Conservation (phyloP, 148 eudicot genomes). For the Arbutus unedo region DNA sequence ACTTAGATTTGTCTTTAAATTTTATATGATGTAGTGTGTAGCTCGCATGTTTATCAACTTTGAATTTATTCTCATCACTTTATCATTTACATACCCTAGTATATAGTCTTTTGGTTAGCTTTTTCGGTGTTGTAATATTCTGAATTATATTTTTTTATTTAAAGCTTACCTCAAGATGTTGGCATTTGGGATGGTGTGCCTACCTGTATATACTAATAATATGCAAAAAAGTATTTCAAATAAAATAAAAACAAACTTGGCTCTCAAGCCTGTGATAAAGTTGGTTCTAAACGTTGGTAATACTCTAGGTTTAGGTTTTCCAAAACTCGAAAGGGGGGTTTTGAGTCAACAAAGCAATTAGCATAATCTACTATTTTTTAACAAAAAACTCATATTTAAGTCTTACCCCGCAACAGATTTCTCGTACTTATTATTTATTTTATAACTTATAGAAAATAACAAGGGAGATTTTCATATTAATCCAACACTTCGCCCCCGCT, state of each 20-base stretch:
- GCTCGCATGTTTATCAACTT: constrained; percentile 1
- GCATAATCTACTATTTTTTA: too few relatives aligned
- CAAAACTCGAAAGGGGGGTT: too few relatives aligned
- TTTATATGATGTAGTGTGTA: not conserved
- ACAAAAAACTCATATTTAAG: too few relatives aligned
- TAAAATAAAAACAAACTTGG: too few relatives aligned
- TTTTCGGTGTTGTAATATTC: not conserved
- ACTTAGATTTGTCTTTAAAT: not conserved
- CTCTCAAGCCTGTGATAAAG: too few relatives aligned
- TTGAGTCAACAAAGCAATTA: too few relatives aligned
- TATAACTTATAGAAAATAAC: too few relatives aligned
- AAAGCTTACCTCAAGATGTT: not conserved
- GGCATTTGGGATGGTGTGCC: not conserved
- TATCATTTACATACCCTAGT: not conserved
- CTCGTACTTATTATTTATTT: too few relatives aligned
- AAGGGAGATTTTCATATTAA: not conserved
- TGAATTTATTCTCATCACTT: not conserved
- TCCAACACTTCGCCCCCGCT: not conserved
- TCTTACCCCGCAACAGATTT: not conserved
- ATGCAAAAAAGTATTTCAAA: too few relatives aligned
- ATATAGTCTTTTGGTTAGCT: not conserved
- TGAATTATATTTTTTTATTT: not conserved
- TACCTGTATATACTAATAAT: not conserved
- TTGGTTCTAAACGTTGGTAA: too few relatives aligned
- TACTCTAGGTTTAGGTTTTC: too few relatives aligned